Evolutionary conservation across 169 alveolate species (phyloP), one percentile per base, ranked within the genome.

Genomic region (Plasmodium malariae): DNA sequence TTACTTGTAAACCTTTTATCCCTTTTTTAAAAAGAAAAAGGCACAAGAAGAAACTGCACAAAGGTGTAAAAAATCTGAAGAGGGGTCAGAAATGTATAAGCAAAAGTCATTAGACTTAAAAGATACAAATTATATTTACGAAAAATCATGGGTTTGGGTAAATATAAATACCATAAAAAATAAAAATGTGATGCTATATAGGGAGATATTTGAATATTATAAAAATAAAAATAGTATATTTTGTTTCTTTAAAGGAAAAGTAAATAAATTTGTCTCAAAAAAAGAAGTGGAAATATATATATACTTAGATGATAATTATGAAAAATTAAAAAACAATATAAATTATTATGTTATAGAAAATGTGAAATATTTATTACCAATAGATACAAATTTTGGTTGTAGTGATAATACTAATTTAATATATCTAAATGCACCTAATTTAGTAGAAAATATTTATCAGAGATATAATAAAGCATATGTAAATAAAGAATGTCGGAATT

Each of bases 391-490:
- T 86, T 86, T 86, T 69, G 92, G 92, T n/a, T 86, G 92, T 86
- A 86, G 74, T 76, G 95, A 92, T 7, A 92, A 92, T 55, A 92
- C 95, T 9, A 74, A 92, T 26, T 57, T 92, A 51, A 88, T 91
- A 26, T 92, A 92, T 51, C 63, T 92, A 51, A 92, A 92, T 62
- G 88, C 95, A 2, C 94, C 95, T 6, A 92, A 92, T 88, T 87
- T 92, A 14, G 63, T 92, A 32, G 95, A 92, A 65, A 92, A 92
- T 51, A 57, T 86, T 57, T 43, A 65, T 43, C 92, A 71, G 48
- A 86, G 92, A 86, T 86, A 86, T 86, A 86, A 49, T 59, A 86
- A 68, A 48, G 92, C 92, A 12, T 86, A 76, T 54, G 5, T 57
- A 28, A 86, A 65, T 92, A 73, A 62, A 70, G 70, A 88, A 24